phyloP scores from a whole-genome alignment of 352 stramenopile genomes.

The Pythium dissotocum region DNA sequence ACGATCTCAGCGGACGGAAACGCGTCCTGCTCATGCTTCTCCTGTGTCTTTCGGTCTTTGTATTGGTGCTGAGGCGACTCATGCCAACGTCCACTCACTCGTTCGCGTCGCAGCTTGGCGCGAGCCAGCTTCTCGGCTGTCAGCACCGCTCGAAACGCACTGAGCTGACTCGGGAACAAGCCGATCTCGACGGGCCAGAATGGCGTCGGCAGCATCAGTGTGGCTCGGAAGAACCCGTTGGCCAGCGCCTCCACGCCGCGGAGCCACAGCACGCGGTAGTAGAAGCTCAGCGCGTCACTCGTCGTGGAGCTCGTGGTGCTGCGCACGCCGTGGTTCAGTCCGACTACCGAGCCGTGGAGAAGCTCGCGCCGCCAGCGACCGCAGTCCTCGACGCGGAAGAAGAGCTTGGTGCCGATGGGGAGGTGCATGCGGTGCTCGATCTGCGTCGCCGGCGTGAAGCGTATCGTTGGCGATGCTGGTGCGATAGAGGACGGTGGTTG shows the following conservation, averaged over 20 bases:
- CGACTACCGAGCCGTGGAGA: constrained; percentile 48
- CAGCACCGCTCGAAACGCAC: constrained; percentile 57
- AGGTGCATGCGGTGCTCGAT: constrained; percentile 35
- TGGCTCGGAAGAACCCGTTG: constrained; percentile 65
- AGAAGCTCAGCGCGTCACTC: constrained; percentile 25
- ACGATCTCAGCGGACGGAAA: constrained; percentile 50
- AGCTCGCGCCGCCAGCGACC: constrained; percentile 54
- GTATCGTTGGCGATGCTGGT: constrained; percentile 6
- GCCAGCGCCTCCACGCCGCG: constrained; percentile 61
- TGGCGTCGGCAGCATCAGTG: constrained; percentile 36
- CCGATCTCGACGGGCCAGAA: constrained; percentile 53
- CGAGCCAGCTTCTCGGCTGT: constrained; percentile 56
- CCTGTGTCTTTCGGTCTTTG: background rate
- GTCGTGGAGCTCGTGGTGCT: background rate
- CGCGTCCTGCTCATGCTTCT: background rate
- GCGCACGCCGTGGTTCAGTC: constrained; percentile 30
- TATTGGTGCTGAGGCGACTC: background rate
- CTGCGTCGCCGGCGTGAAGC: constrained; percentile 21
- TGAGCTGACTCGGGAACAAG: constrained; percentile 53
- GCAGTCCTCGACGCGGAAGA: constrained; percentile 53
- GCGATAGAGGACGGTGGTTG: background rate
- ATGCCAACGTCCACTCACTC: constrained; percentile 32
- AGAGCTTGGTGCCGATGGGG: constrained; percentile 44
- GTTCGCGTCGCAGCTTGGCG: constrained; percentile 42
- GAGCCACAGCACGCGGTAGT: constrained; percentile 69